Evolutionary conservation across 2,329 filamentous ascomycete genomes (phyloP), one percentile per base, ranked within the genome.

Genomic region (Shiraia sp.): DNA sequence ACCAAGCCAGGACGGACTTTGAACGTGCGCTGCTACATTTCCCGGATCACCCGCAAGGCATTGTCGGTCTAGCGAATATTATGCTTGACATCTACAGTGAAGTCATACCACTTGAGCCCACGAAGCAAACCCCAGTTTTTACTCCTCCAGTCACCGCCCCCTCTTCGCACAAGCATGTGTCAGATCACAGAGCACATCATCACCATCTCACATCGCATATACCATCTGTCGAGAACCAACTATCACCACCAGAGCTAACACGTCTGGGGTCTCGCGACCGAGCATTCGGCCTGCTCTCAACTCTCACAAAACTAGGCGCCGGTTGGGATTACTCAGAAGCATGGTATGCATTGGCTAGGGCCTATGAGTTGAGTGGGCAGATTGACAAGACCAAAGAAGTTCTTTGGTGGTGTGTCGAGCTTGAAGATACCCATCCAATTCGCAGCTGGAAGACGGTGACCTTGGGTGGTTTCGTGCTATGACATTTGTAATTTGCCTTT

Each of bases 391-490:
- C 93, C 10, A 95, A 91, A 72, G 87, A 93, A 56, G 90, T 91
- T 32, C 78, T 97, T 6, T 97, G 93, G 93, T 97, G 92, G 90
- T 95, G 91, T 58, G 88, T 99, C 10, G 90, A 96, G 70, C 76
- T 99, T 22, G 93, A 97, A 66, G 92, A 99, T 65, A 83, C 82
- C 6, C 83, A 82, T 51, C 89, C 86, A 0, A 80, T 96, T 33
- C 82, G 93, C 42, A 79, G 81, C 44, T 97, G 92, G 93, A 79
- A 76, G 22, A 84, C 80, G 53, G 78, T 90, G 19, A 84, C 57
- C 2, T 34, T 58, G 10, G 65, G 65, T 14, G 61, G 64, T 0
- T 65, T 66, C 35, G 64, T 67, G 12, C 28, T 68, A 33, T 69
- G 54, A 49, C 30, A 9, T 24, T 15, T n/a, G 22, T 23, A n/a